Conservation (phyloP, 2,329 filamentous ascomycete species). For the Xylariaceae sp. region DNA sequence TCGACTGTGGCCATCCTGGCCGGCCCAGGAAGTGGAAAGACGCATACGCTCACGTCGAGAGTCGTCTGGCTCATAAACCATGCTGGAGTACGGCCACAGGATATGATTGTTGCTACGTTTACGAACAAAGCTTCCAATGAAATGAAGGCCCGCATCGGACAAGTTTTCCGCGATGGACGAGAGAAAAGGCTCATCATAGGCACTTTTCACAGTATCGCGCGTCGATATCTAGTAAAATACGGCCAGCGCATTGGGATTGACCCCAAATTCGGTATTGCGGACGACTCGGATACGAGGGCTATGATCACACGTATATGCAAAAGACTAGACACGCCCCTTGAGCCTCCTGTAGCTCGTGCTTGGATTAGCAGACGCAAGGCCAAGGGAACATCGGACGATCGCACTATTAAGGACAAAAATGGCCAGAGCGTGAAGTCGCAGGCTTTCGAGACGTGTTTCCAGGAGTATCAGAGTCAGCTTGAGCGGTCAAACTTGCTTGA, state of each 20-base stretch:
- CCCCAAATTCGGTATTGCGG: slow-evolving; percentile 85
- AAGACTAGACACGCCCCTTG: slow-evolving; percentile 60
- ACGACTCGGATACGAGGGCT: slow-evolving; percentile 70
- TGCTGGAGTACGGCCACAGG: slow-evolving; percentile 67
- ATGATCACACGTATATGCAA: slow-evolving; percentile 82
- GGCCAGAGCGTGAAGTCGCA: slow-evolving; percentile 42
- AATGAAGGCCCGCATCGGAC: slow-evolving; percentile 84
- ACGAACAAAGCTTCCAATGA: slow-evolving; percentile 91
- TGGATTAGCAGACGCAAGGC: slow-evolving; percentile 70
- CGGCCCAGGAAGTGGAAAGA: slow-evolving; percentile 75
- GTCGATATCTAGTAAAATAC: slow-evolving; percentile 77
- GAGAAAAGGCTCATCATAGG: slow-evolving; percentile 77
- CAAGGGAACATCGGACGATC: slow-evolving; percentile 42
- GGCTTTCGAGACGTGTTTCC: slow-evolving; percentile 61
- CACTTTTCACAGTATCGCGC: slow-evolving; percentile 90
- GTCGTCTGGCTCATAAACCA: slow-evolving; percentile 81
- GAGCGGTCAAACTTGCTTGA: slow-evolving; percentile 76
- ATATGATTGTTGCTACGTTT: slow-evolving; percentile 93
- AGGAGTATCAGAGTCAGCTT: slow-evolving; percentile 73
- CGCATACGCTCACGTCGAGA: slow-evolving; percentile 87
- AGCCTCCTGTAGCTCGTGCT: slow-evolving; percentile 63
- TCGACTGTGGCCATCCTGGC: slow-evolving; percentile 61
- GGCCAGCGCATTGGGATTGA: slow-evolving; percentile 77
- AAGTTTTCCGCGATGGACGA: slow-evolving; percentile 69
- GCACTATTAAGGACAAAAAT: slow-evolving; percentile 40